These are phyloP conservation scores for Achaetomiella virescens DNA, from an alignment of 495 filamentous ascomycete species.

Conservation along the genomic window DNA sequence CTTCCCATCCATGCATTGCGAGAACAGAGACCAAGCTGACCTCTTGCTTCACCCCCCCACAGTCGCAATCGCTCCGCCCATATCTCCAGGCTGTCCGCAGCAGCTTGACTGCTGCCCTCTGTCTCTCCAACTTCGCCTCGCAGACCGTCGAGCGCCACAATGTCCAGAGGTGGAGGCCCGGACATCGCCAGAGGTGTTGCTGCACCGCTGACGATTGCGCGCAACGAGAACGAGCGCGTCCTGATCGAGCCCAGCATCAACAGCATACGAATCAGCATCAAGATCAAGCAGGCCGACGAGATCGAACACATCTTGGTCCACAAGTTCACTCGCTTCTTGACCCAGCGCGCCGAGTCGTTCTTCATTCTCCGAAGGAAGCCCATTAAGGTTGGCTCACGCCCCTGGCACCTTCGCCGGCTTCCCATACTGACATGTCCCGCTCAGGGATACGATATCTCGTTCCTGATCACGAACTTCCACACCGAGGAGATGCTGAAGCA, in stretches of 20 bases:
- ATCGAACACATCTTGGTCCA: constrained; percentile 96
- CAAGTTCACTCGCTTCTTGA: constrained; percentile 95
- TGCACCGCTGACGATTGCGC: constrained; percentile 78
- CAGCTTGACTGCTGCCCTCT: constrained; percentile 87
- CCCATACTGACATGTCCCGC: constrained; percentile 1
- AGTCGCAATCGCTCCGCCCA: constrained; percentile 97
- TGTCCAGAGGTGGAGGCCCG: constrained; percentile 91
- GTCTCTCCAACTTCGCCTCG: constrained; percentile 94
- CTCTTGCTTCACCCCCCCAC: neutral
- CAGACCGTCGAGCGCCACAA: constrained; percentile 95
- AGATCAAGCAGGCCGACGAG: constrained; percentile 98
- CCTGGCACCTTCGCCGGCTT: neutral
- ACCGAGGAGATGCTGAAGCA: constrained; percentile 98
- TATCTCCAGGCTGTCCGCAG: constrained; percentile 96
- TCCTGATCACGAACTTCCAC: constrained; percentile 96
- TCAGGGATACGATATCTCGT: constrained; percentile 97
- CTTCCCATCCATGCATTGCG: neutral
- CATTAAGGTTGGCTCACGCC: constrained; percentile 60
- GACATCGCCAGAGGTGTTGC: constrained; percentile 86
- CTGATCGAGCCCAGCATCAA: constrained; percentile 94
- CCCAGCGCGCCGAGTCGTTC: constrained; percentile 93
- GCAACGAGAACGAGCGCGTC: constrained; percentile 93
- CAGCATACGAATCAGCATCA: constrained; percentile 89
- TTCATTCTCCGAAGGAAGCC: constrained; percentile 94
- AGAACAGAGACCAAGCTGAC: neutral